Conservation (phyloP, 192 early-diverging fungal species). For the Paraglomus brasilianum region DNA sequence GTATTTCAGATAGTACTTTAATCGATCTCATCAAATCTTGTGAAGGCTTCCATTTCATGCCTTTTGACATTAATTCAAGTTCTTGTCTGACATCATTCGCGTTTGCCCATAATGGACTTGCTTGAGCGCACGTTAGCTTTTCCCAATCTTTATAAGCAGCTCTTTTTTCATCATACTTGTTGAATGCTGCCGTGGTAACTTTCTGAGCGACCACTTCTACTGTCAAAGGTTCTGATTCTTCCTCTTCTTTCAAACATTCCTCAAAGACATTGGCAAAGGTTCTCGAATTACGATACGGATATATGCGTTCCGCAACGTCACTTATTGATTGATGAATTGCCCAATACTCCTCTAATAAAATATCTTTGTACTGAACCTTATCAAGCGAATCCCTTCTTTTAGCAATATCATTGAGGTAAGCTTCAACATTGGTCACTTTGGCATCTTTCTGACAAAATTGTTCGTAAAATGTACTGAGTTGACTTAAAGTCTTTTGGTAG, state of each 20-base stretch:
- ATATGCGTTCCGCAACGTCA: not conserved
- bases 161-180: not conserved
- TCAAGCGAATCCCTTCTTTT: not conserved
- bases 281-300: not conserved
- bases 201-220: not conserved
- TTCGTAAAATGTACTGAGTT: slow-evolving; percentile 7
- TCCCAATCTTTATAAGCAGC: slow-evolving; percentile 18
- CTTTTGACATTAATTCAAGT: not conserved
- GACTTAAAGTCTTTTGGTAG: not conserved
- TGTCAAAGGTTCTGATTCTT: not conserved
- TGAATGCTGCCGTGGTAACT: not conserved
- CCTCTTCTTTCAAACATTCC: not conserved
- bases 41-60: not conserved
- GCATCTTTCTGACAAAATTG: not conserved
- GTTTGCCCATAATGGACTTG: not conserved
- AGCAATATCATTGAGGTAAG: not conserved
- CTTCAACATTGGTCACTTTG: slow-evolving; percentile 1
- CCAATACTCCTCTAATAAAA: not conserved
- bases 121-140: not conserved
- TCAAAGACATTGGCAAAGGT: slow-evolving; percentile 22
- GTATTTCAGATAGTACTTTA: not conserved
- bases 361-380: not conserved
- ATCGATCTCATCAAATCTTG: not conserved
- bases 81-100: not conserved
- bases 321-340: not conserved